phyloP scores from a whole-genome alignment of 345 rosid species.

The Eucalyptus polybractea region DNA sequence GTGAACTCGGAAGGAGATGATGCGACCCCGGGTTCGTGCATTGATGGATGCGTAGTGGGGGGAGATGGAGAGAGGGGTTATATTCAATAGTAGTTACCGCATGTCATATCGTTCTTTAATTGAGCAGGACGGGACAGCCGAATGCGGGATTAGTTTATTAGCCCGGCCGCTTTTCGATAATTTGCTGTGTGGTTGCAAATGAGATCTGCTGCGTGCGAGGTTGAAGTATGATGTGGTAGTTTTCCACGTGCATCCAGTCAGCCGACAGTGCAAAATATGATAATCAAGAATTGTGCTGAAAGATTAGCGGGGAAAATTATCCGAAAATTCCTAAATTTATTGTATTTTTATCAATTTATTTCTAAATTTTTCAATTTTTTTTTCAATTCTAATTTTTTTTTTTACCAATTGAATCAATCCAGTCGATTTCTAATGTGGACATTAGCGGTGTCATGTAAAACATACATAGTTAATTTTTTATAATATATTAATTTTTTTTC shows the following conservation, averaged over 20 bases:
- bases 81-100: neutral
- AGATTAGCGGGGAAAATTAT: neutral
- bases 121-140: neutral
- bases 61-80: neutral
- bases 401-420: fast-evolving
- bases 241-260: neutral
- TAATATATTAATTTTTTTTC: too few relatives aligned
- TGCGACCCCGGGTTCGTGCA: neutral
- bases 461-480: too few relatives aligned
- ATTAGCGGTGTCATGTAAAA: too few relatives aligned
- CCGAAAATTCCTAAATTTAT: too few relatives aligned
- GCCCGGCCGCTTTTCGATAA: neutral
- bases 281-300: neutral
- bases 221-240: neutral
- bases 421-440: too few relatives aligned
- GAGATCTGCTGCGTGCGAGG: neutral
- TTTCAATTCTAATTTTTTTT: fast-evolving
- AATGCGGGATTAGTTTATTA: neutral
- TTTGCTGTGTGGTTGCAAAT: neutral
- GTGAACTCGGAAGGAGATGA: neutral
- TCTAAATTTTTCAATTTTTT: too few relatives aligned
- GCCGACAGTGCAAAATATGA: neutral
- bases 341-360: fast-evolving
- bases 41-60: neutral
- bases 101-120: neutral